Evolutionary conservation across 495 filamentous ascomycete genomes (phyloP).

Genomic region (Talaromyces stipitatus): DNA sequence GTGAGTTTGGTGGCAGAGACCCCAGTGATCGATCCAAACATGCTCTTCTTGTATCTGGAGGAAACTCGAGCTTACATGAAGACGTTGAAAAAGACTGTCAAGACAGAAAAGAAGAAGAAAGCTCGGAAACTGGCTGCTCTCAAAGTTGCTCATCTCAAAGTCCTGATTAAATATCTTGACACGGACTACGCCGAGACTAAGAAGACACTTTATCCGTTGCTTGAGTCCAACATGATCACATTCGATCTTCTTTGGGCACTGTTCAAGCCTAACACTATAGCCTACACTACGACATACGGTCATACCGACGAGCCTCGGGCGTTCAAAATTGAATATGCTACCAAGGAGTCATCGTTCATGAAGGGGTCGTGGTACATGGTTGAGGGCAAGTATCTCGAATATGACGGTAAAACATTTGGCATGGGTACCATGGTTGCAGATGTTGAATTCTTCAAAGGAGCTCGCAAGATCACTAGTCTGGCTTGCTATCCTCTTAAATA

Average conservation of each 20-base stretch:
- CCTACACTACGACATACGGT: slow-evolving; percentile 74
- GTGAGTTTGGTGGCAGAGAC: slow-evolving; percentile 76
- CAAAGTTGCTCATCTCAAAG: slow-evolving; percentile 59
- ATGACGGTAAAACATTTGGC: slow-evolving; percentile 70
- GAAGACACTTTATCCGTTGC: slow-evolving; percentile 74
- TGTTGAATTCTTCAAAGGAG: slow-evolving; percentile 73
- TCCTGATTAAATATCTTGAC: slow-evolving; percentile 75
- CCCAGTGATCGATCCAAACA: slow-evolving; percentile 73
- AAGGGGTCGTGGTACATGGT: slow-evolving; percentile 75
- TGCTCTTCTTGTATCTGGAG: slow-evolving; percentile 82
- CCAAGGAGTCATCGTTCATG: slow-evolving; percentile 63
- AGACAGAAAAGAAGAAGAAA: slow-evolving; percentile 61
- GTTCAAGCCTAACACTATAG: slow-evolving; percentile 84
- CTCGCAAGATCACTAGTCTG: slow-evolving; percentile 73
- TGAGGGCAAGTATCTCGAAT: slow-evolving; percentile 78
- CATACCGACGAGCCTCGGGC: slow-evolving; percentile 73
- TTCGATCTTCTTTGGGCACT: slow-evolving; percentile 88
- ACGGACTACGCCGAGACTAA: slow-evolving; percentile 73
- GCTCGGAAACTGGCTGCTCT: slow-evolving; percentile 46
- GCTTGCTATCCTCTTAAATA: slow-evolving; percentile 74
- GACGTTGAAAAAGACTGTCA: slow-evolving; percentile 52
- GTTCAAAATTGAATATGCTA: slow-evolving; percentile 82
- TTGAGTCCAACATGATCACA: slow-evolving; percentile 79
- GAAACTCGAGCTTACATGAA: slow-evolving; percentile 62
- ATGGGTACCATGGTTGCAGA: slow-evolving; percentile 64